These are phyloP conservation scores for Sanghuangporus baumii DNA, from an alignment of 1,284 basidiomycete species.

Conservation along the genomic window DNA sequence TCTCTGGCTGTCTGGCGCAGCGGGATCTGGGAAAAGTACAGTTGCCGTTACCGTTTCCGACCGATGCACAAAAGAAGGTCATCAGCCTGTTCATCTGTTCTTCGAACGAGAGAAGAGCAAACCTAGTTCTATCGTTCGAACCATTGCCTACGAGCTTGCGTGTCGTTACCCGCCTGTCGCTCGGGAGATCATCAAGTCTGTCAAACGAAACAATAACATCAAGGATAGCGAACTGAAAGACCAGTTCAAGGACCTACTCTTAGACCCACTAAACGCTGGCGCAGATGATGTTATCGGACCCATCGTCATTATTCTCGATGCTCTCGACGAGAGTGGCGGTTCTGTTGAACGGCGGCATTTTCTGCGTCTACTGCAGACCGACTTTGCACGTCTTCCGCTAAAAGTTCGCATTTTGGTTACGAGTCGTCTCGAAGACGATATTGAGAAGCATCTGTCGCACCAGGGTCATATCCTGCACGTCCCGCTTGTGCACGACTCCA, in stretches of 20 bases:
- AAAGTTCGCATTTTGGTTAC: neutral
- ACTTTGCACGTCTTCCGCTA: neutral
- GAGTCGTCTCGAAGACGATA: neutral
- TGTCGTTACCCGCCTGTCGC: constrained; percentile 8
- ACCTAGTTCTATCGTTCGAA: neutral
- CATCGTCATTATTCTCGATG: neutral
- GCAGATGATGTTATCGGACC: neutral
- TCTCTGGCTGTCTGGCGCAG: constrained; percentile 19
- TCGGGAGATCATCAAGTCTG: neutral
- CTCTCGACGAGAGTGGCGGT: neutral
- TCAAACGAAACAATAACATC: neutral
- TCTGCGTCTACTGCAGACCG: neutral
- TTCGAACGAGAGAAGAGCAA: neutral
- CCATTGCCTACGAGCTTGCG: neutral
- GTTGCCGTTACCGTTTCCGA: constrained; percentile 12
- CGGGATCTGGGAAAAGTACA: constrained; percentile 21
- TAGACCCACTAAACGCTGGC: neutral
- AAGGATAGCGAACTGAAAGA: neutral
- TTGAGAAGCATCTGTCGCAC: neutral
- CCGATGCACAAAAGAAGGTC: neutral
- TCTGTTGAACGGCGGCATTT: neutral
- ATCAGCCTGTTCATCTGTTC: neutral
- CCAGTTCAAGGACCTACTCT: neutral
- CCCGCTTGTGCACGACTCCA: neutral
- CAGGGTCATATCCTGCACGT: neutral